Conservation (phyloP, 345 rosid species). For the Populus alba region DNA sequence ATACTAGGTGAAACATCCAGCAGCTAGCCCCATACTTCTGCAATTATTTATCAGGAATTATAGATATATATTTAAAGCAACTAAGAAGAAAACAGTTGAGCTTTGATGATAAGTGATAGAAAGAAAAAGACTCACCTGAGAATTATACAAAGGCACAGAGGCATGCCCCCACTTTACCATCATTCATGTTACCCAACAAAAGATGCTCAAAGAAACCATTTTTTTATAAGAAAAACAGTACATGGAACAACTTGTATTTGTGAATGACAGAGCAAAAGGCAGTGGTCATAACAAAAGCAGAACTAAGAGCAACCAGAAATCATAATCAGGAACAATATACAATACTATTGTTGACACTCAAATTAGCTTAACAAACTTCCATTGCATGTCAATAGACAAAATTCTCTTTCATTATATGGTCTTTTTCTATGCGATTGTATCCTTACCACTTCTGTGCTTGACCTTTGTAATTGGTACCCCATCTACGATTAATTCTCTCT, state of each 20-base stretch:
- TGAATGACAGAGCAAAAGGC: neutral
- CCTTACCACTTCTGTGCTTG: conserved; percentile 81
- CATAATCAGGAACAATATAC: neutral
- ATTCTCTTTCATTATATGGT: neutral
- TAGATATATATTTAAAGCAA: neutral
- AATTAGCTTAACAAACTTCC: neutral
- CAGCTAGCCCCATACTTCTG: neutral
- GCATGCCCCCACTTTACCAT: neutral
- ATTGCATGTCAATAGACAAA: neutral
- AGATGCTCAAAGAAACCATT: neutral
- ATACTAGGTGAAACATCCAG: neutral
- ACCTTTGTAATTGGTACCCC: conserved; percentile 75
- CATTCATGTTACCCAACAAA: neutral
- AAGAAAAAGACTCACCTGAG: neutral
- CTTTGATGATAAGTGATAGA: neutral
- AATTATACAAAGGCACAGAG: neutral
- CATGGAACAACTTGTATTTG: neutral
- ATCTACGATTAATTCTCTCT: conserved; percentile 45
- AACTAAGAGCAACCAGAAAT: neutral
- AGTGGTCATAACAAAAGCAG: neutral
- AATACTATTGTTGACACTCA: too few relatives aligned
- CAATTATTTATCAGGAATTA: neutral
- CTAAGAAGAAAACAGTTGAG: neutral
- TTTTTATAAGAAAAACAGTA: neutral
- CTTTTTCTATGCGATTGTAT: too few relatives aligned